Base-by-base conservation (phyloP, 2,329 filamentous ascomycete species). In the Sphaerulina populicola region DNA sequence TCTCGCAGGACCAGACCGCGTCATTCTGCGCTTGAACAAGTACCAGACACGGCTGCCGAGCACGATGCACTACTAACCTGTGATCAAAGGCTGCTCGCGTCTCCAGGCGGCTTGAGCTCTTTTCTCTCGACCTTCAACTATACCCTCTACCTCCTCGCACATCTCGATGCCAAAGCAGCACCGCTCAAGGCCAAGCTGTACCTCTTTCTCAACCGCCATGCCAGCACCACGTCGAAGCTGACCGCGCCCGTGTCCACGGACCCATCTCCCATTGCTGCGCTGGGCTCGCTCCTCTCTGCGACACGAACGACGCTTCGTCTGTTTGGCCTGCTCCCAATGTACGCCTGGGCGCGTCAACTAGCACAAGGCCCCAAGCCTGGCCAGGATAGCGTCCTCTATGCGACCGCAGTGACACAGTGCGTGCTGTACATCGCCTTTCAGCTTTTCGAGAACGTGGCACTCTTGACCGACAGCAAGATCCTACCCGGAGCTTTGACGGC, bases 51-150 rank as follows among this genome's bases (percentile, higher is more conserved):
- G 27, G 37, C 15, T n/a, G 14, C 38, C 21, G 30, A 18, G 31
- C 10, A 8, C 23, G 10, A 27, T 39, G 14, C 33, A n/a, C 38
- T 49, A 46, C 44, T 43, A 21, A 44, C 33, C 42, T 27, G 23
- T 7, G 30, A 21, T 44, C 40, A 51, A 51, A 74, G 71, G 62
- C 62, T 73, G 23, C 65, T 74, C 44, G 69, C 70, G 51, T 66
- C 64, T 40, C 71, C 71, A 15, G 71, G 71, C 62, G 71, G 71
- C 40, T 66, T 72, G 57, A 68, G 65, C 55, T 60, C 70, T 18
- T 71, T 71, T 64, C 71, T 74, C 59, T 72, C 70, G 44, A 73
- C 71, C 42, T 67, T 72, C 64, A 74, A 73, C 62, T 73, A 73
- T 63, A 66, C 67, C 46, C 67, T 73, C 58, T 73, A 73, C 62